Evolutionary conservation across 345 rosid species (phyloP).

Genomic region (Brassica rapa): DNA sequence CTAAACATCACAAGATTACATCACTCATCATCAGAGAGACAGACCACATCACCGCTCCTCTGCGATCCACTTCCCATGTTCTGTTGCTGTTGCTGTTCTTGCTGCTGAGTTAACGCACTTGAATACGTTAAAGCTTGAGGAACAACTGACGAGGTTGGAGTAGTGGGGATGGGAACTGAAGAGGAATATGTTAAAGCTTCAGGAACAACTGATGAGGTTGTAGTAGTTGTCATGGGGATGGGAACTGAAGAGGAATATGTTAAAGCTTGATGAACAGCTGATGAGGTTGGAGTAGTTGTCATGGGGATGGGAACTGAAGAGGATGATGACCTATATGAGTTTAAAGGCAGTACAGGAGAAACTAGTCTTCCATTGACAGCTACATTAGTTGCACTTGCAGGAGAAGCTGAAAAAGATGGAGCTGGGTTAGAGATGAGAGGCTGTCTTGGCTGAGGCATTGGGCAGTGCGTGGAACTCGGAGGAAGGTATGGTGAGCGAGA

Average conservation of each 20-base stretch:
- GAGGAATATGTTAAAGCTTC: slow-evolving; percentile 11
- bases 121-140: background rate
- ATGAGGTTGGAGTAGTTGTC: background rate
- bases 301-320: slow-evolving; percentile 1
- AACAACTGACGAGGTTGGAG: no score
- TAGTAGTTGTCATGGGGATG: background rate
- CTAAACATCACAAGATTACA: background rate
- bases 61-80: slow-evolving; percentile 25
- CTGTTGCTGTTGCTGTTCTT: slow-evolving; percentile 17
- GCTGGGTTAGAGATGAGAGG: slow-evolving; percentile 28
- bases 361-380: slow-evolving; percentile 4
- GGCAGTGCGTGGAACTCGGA: slow-evolving; percentile 4
- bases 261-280: slow-evolving; percentile 5
- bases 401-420: slow-evolving; percentile 31
- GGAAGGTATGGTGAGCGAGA: slow-evolving; percentile 11
- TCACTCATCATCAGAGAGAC: slow-evolving; percentile 41
- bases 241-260: slow-evolving; percentile 6
- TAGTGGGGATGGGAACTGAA: background rate
- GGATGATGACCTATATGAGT: slow-evolving; percentile 24
- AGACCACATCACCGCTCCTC: slow-evolving; percentile 24
- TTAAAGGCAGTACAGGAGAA: slow-evolving; percentile 10
- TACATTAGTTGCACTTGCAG: slow-evolving; percentile 14
- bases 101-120: background rate
- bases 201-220: background rate
- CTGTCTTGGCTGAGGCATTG: slow-evolving; percentile 39